Percentiles rank a stretch among this genome's conserved stretches.
Evolutionary conservation across 129 eudicot genomes (phyloP).

Genomic region (Logfia minima): DNA sequence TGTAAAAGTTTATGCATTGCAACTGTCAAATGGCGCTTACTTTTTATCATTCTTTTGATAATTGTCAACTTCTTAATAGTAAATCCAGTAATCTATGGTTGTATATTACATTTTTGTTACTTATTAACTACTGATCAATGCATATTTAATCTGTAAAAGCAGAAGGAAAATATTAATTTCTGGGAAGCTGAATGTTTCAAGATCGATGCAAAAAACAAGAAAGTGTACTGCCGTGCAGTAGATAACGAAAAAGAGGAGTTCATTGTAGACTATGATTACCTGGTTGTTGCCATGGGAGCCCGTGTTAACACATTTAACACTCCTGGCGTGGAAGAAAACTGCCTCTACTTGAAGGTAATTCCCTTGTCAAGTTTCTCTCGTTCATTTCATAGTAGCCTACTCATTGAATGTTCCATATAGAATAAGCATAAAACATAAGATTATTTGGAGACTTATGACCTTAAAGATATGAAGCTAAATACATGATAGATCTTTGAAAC

Average conservation of each 20-base stretch:
- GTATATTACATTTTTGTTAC: background rate
- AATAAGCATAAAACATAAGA: background rate
- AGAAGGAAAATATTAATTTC: conserved; percentile 58
- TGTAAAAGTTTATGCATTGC: background rate
- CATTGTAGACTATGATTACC: conserved; percentile 71
- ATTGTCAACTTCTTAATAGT: background rate
- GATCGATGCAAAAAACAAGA: conserved; percentile 68
- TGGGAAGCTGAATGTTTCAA: conserved; percentile 79
- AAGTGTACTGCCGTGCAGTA: conserved; percentile 58
- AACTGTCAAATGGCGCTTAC: too few relatives aligned
- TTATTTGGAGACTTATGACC: background rate
- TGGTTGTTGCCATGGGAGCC: conserved; percentile 81
- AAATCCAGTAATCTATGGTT: background rate
- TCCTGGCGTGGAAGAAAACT: conserved; percentile 88
- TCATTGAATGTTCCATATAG: background rate
- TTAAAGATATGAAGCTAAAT: background rate
- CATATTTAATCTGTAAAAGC: conserved; percentile 17
- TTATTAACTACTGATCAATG: conserved; percentile 16
- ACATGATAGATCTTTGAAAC: background rate
- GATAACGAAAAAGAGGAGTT: conserved; percentile 51
- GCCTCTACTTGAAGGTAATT: conserved; percentile 78
- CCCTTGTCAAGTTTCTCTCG: background rate
- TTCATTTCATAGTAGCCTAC: background rate
- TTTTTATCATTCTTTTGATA: background rate
- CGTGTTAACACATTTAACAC: conserved; percentile 84